Conservation (phyloP, 768 basidiomycete genomes). For the Inosperma sp. region DNA sequence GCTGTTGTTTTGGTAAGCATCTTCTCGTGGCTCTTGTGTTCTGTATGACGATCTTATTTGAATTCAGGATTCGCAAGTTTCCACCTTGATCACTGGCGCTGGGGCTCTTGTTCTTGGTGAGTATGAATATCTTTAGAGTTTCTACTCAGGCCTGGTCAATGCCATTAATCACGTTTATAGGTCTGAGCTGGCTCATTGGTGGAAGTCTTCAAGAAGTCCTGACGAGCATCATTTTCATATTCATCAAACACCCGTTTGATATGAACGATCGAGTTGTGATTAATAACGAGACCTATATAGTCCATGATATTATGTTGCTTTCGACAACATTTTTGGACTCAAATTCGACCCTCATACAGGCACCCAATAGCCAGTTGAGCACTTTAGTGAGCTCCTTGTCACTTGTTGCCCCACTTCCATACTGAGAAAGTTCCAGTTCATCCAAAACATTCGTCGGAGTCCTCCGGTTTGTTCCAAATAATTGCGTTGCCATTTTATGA, state of each 20-base stretch:
- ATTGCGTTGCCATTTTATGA: not conserved
- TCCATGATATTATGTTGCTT: constrained; percentile 83
- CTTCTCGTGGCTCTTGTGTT: not conserved
- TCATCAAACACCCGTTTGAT: constrained; percentile 82
- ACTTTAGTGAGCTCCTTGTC: constrained; percentile 37
- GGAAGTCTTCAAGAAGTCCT: constrained; percentile 75
- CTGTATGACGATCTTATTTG: not conserved
- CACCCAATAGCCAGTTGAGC: constrained; percentile 62
- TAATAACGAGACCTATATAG: constrained; percentile 56
- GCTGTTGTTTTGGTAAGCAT: constrained; percentile 68
- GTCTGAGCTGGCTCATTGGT: constrained; percentile 85
- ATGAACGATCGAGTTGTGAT: constrained; percentile 70
- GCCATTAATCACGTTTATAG: constrained; percentile 26
- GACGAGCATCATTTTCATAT: constrained; percentile 85
- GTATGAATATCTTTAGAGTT: constrained; percentile 16
- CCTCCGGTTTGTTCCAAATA: constrained; percentile 39
- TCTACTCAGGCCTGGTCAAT: not conserved
- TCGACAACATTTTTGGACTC: constrained; percentile 68
- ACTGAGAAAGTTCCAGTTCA: too few relatives aligned
- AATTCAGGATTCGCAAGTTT: constrained; percentile 62
- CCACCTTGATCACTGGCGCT: constrained; percentile 70
- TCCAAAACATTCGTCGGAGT: constrained; percentile 68
- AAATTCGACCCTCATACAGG: constrained; percentile 58
- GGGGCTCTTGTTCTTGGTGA: constrained; percentile 52
- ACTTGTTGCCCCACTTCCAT: too few relatives aligned